Evolutionary conservation across 2,329 filamentous ascomycete species (phyloP), one percentile per base, ranked within the genome.

Genomic region (Penicillium sp.): DNA sequence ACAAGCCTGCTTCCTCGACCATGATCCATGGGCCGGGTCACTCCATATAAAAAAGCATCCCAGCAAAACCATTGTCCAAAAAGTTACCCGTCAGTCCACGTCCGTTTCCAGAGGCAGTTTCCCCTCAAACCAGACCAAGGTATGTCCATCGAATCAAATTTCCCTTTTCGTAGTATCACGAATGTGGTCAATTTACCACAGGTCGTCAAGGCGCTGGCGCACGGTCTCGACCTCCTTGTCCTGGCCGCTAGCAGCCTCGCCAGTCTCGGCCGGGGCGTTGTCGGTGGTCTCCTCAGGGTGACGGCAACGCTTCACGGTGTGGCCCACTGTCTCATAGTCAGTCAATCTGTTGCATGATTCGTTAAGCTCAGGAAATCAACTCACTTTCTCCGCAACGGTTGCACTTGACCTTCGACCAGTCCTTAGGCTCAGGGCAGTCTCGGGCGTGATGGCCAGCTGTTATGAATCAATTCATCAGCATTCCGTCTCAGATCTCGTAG

Each of bases 341-440:
- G 55, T n/a, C 56, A 11, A 28, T 38, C 22, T 17, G 49, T 28
- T 3, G 14, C 5, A n/a, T 25, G 2, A 41, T n/a, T 37, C 17
- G 1, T 14, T 4, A 15, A n/a, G 20, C 14, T 28, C 34, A 28
- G 15, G 52, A 15, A 3, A 35, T 47, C 17, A 43, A 71, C 74
- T 67, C 67, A 80, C 78, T 78, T 54, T 80, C 74, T 12, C 75
- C 73, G 50, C 79, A 81, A 34, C 76, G 76, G 62, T 73, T 78
- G 66, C 79, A 81, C 58, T 78, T 75, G 25, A 81, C 78, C 45
- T 73, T 76, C 2, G 71, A 75, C 69, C 73, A 81, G 59, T 81
- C 74, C 42, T 73, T 75, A 17, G 77, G 75, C 63, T 78, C 67
- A 5, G 78, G 69, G 56, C 79, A 81, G n/a, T 81, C 78, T 15